These are phyloP conservation scores for Geosmithia flava DNA, from an alignment of 2,329 filamentous ascomycete genomes.

Conservation along the genomic window DNA sequence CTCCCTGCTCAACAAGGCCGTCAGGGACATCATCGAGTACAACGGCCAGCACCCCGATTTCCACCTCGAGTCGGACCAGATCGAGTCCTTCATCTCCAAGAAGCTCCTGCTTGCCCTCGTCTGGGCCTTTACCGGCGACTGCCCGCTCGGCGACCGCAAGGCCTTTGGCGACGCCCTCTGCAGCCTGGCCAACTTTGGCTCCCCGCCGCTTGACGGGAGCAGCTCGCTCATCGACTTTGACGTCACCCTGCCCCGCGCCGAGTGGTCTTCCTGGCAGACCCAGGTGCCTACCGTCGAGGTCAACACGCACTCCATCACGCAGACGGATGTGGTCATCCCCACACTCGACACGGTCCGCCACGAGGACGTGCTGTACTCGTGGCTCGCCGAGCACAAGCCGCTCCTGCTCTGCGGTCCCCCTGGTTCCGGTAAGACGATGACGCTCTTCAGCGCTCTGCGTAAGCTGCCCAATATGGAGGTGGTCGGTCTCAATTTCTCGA, in stretches of 20 bases:
- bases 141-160: conserved; percentile 78
- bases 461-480: conserved; percentile 99
- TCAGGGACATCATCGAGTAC: conserved; percentile 87
- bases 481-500: conserved; percentile 98
- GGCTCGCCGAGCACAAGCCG: conserved; percentile 97
- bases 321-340: conserved; percentile 97
- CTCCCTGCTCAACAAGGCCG: conserved; percentile 88
- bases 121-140: conserved; percentile 94
- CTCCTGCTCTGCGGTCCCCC: conserved; percentile 92
- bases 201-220: conserved; percentile 64
- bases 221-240: conserved; percentile 94
- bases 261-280: conserved; percentile 90
- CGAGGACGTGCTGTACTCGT: conserved; percentile 98
- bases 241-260: conserved; percentile 70
- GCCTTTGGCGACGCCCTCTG: conserved; percentile 76
- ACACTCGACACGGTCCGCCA: conserved; percentile 95
- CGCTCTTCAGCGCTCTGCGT: conserved; percentile 88
- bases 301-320: conserved; percentile 94
- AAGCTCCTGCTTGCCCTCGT: conserved; percentile 86
- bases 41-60: conserved; percentile 93
- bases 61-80: conserved; percentile 76
- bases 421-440: conserved; percentile 99
- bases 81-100: conserved; percentile 83
- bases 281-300: conserved; percentile 92
- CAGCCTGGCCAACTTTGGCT: conserved; percentile 72